These are phyloP conservation scores for Penicillium parvum DNA, from an alignment of 495 filamentous ascomycete species.

Conservation along the genomic window DNA sequence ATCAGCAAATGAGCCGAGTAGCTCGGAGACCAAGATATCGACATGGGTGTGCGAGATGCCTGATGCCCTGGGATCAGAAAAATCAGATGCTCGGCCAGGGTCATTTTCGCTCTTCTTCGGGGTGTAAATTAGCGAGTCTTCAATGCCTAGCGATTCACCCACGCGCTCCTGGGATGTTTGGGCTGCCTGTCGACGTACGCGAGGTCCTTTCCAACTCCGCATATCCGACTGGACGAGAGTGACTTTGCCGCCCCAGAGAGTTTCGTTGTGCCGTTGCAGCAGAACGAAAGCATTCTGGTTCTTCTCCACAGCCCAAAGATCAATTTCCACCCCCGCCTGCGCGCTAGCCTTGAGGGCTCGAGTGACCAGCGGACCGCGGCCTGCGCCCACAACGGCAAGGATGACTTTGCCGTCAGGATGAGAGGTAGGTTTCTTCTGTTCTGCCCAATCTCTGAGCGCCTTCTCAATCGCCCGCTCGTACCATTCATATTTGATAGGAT, in stretches of 20 bases:
- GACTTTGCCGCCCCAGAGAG: constrained; percentile 68
- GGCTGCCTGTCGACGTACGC: constrained; percentile 17
- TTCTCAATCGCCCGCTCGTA: constrained; percentile 82
- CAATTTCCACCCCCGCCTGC: constrained; percentile 68
- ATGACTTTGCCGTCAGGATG: constrained; percentile 67
- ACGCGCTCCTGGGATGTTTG: constrained; percentile 15
- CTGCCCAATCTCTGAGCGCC: constrained; percentile 76
- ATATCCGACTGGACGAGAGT: constrained; percentile 93
- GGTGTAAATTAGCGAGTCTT: constrained; percentile 26
- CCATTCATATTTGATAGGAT: constrained; percentile 95
- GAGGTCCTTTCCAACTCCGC: constrained; percentile 83
- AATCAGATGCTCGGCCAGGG: constrained; percentile 8
- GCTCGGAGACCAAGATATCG: constrained; percentile 90
- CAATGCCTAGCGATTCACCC: constrained; percentile 32
- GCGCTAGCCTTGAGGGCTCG: constrained; percentile 76
- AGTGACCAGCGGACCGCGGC: constrained; percentile 85
- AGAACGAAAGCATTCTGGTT: constrained; percentile 96
- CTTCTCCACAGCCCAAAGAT: constrained; percentile 93
- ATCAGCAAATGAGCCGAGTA: constrained; percentile 88
- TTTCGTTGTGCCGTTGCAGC: constrained; percentile 77
- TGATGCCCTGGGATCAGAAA: constrained; percentile 2
- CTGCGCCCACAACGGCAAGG: constrained; percentile 88
- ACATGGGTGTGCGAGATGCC: constrained; percentile 53
- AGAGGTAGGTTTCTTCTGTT: constrained; percentile 65
- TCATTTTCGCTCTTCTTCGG: constrained; percentile 21